Percentiles rank a stretch among this genome's conserved stretches.
Evolutionary conservation across 257 asterid species (phyloP).

Genomic region (Nyctanthes arbortristis): DNA sequence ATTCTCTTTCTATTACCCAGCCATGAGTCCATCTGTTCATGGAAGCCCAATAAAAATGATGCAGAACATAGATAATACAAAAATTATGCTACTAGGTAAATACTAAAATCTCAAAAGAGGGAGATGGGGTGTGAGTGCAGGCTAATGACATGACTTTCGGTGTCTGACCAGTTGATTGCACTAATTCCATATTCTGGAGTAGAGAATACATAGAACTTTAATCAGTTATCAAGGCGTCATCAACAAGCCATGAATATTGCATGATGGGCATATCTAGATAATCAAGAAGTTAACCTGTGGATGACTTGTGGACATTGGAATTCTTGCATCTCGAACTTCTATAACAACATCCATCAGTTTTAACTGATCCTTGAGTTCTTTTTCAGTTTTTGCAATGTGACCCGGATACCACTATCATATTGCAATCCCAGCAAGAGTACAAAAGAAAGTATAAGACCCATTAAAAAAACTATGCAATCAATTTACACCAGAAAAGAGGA

Average conservation of each 20-base stretch:
- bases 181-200: constrained; percentile 8
- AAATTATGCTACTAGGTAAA: constrained; percentile 4
- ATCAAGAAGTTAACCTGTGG: constrained; percentile 58
- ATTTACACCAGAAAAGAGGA: constrained; percentile 20
- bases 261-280: neutral
- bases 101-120: constrained; percentile 2
- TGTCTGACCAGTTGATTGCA: constrained; percentile 1
- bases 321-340: constrained; percentile 97
- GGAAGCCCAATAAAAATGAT: constrained; percentile 28
- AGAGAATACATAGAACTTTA: neutral
- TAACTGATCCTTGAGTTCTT: constrained; percentile 90
- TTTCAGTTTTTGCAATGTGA: constrained; percentile 92
- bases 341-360: constrained; percentile 97
- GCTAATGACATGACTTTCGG: constrained; percentile 2
- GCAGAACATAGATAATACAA: constrained; percentile 12
- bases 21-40: constrained; percentile 86
- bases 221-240: constrained; percentile 20
- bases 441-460: constrained; percentile 14
- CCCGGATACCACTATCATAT: constrained; percentile 92
- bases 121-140: constrained; percentile 5
- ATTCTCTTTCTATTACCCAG: constrained; percentile 86
- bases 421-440: constrained; percentile 26
- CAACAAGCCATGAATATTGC: constrained; percentile 17
- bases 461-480: constrained; percentile 10
- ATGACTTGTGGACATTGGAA: constrained; percentile 86